phyloP scores from a whole-genome alignment of 352 stramenopile species.

The Phytopythium kandeliae region DNA sequence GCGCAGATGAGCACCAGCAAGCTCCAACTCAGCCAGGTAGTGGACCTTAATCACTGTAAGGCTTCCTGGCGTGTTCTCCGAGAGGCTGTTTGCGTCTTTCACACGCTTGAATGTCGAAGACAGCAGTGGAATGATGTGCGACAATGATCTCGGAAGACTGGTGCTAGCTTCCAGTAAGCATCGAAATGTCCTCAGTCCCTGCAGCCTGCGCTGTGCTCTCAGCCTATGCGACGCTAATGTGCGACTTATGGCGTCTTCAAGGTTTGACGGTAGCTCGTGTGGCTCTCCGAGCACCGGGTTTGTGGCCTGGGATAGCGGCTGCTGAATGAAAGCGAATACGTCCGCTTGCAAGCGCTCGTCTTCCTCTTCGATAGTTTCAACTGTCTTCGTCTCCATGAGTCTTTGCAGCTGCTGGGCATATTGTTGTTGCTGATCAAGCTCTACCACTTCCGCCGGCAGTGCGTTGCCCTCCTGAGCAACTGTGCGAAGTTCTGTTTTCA shows the following conservation, averaged over 20 bases:
- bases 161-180: conserved; percentile 41
- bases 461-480: conserved; percentile 3
- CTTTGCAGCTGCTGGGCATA: conserved; percentile 52
- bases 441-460: conserved; percentile 1
- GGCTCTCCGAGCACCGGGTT: conserved; percentile 8
- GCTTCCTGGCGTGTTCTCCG: neutral
- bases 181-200: conserved; percentile 65
- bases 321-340: conserved; percentile 79
- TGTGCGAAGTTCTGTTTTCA: conserved; percentile 28
- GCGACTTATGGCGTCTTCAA: conserved; percentile 43
- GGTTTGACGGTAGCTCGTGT: conserved; percentile 5
- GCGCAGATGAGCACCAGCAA: conserved; percentile 40
- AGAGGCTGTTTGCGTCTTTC: neutral
- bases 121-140: conserved; percentile 70
- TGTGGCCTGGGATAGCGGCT: conserved; percentile 16
- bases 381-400: conserved; percentile 70
- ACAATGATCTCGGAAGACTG: conserved; percentile 52
- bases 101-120: conserved; percentile 71
- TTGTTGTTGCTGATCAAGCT: conserved; percentile 21
- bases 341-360: conserved; percentile 79
- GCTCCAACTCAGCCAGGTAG: conserved; percentile 67
- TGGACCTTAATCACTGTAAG: conserved; percentile 55
- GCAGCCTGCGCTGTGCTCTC: conserved; percentile 38
- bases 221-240: conserved; percentile 46
- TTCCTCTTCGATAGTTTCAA: conserved; percentile 77